Evolutionary conservation across 2,329 filamentous ascomycete genomes (phyloP), one percentile per base, ranked within the genome.

Genomic region (Dactylonectria estremocensis): DNA sequence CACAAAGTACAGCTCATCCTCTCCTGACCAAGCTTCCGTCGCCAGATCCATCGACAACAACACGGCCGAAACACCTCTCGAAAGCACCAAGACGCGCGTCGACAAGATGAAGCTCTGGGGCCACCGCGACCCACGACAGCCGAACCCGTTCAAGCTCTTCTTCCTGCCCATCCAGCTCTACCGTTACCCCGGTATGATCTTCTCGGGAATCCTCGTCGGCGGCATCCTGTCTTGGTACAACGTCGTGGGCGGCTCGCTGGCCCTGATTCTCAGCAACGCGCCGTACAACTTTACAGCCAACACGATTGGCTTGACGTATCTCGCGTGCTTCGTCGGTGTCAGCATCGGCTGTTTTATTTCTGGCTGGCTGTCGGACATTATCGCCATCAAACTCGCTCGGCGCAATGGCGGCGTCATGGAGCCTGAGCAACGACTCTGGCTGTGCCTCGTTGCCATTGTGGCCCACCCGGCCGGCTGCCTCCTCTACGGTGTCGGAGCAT

Each of bases 391-490:
- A 14, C 67, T 76, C 22, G 68, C 74, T 0, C 72, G 73, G 2
- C 54, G 68, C 18, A 76, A 74, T 18, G 66, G 67, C 8, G 74
- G 74, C 0, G 67, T 77, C 5, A 74, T 73, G 67, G 74, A 76
- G 16, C 74, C 74, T 1, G 74, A 76, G 52, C 72, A 76, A 9
- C 73, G 74, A 1, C 68, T 77, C 2, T 76, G 72, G 72, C 69
- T 69, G 3, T 74, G 67, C 13, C 22, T 68, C 16, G 55, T 76
- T 45, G 65, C 74, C 2, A 48, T 75, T 1, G 28, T 76, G 4
- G 64, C 68, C 11, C 74, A 76, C 40, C 74, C 74, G 3, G 61
- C 68, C 3, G 74, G 74, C 0, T 76, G 72, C 43, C 62, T 76
- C 1, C 58, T 76, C n/a, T 76, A 71, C 16, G 71, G 70, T 6